Base-by-base conservation (phyloP, 73 alveolate genomes). In the Strombidium stylifer region DNA sequence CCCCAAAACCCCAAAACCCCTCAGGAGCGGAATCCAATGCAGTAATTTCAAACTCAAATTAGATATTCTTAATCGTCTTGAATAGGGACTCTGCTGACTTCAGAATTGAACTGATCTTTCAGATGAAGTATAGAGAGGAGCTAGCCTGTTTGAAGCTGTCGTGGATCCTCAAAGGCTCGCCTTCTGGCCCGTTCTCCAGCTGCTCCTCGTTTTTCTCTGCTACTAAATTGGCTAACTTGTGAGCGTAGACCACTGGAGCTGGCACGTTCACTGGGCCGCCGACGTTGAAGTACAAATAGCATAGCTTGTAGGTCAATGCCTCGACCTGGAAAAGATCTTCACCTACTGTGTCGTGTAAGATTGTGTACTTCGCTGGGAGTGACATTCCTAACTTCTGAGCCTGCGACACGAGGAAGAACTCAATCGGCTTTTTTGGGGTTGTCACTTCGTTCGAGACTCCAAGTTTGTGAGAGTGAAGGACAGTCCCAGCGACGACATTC, bases 201-300 rank as follows among this genome's bases (percentile, higher is more conserved):
- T n/a, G n/a, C n/a, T n/a, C n/a, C n/a, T n/a, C n/a, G n/a, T n/a
- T n/a, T n/a, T n/a, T n/a, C n/a, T 91, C 94, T 54, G 89, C 91
- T 44, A 84, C 69, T 3, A 85, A 69, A 15, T 69, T 46, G 15
- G 96, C 91, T 30, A 74, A 69, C 55, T 76, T 89, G 46, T 87
- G 85, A 19, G 95, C 91, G 66, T 88, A 84, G 71, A 86, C 52
- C 26, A 87, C 74, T 26, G 93, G 88, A 18, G 98, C 94, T 14
- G 98, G 98, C 11, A 89, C 80, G 49, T 86, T 85, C 28, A 92
- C 89, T 23, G 96, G 68, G 0, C 95, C 97, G 5, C 83, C 58
- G 58, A 93, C 85, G 73, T 93, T 93, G 60, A 68, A 89, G 75
- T 93, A 93, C 35, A 81, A 68, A 58, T 69, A 84, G 56, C 97